Percentiles rank a stretch among this genome's conserved stretches.
Conservation (phyloP, 2,329 filamentous ascomycete species). For the Nemania sp. region DNA sequence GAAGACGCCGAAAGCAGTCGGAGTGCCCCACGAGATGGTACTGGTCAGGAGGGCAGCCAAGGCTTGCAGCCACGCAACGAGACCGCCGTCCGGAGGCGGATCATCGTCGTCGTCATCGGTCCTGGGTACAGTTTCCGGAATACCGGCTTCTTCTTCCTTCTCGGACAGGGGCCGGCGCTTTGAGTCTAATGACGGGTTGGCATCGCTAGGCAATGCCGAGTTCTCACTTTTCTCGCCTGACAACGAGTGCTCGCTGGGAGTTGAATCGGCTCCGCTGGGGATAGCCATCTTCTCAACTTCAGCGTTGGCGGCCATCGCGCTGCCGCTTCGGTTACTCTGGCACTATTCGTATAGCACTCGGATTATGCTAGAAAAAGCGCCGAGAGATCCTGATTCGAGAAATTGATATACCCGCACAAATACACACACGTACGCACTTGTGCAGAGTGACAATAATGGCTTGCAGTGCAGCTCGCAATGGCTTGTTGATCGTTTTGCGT, state of each 20-base stretch:
- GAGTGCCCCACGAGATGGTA: conserved; percentile 54
- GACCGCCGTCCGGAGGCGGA: conserved; percentile 49
- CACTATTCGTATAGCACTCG: too few relatives aligned
- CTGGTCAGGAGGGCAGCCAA: conserved; percentile 50
- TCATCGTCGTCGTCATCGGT: neutral
- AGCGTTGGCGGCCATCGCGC: neutral
- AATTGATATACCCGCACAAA: too few relatives aligned
- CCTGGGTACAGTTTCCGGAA: neutral
- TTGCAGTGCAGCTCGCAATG: too few relatives aligned
- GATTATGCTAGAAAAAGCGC: too few relatives aligned
- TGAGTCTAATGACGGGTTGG: neutral
- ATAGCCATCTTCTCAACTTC: neutral
- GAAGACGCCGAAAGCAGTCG: conserved; percentile 53
- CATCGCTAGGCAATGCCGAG: too few relatives aligned
- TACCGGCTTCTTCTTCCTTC: neutral
- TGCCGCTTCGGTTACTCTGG: too few relatives aligned
- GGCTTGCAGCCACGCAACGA: conserved; percentile 55
- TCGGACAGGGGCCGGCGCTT: neutral
- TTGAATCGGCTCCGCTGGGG: neutral
- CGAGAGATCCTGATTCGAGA: too few relatives aligned
- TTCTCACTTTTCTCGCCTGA: too few relatives aligned
- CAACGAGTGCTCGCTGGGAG: too few relatives aligned
- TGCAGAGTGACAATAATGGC: too few relatives aligned
- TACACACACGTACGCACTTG: too few relatives aligned
- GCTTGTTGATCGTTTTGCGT: too few relatives aligned